phyloP scores from a whole-genome alignment of 2,329 filamentous ascomycete species.

The Exophiala sideris region DNA sequence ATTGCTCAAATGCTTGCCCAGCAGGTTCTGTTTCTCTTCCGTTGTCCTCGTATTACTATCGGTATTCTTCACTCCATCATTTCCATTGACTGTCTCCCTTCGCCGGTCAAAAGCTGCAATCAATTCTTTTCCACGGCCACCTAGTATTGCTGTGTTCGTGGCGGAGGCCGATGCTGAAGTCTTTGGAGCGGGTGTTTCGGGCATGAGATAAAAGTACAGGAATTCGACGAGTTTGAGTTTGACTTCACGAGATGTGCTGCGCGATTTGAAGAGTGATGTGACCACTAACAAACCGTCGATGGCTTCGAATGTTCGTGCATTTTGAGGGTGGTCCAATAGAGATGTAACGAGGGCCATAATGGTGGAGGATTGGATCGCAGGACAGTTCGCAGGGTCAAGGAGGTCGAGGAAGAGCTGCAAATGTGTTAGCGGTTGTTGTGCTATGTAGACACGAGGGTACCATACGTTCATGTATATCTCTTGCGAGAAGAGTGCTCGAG shows the following conservation, averaged over 20 bases:
- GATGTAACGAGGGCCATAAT: constrained; percentile 87
- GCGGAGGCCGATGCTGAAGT: constrained; percentile 37
- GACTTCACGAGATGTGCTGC: constrained; percentile 79
- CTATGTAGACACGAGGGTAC: neutral
- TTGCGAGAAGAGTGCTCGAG: constrained; percentile 78
- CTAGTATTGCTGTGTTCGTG: constrained; percentile 40
- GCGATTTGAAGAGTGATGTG: constrained; percentile 87
- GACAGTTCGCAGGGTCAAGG: constrained; percentile 86
- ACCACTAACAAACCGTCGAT: constrained; percentile 89
- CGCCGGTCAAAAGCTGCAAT: constrained; percentile 51
- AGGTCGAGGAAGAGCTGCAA: constrained; percentile 80
- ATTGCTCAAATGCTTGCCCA: constrained; percentile 74
- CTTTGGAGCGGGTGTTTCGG: constrained; percentile 60
- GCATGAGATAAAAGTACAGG: constrained; percentile 97
- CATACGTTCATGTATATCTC: constrained; percentile 89
- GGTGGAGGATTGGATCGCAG: constrained; percentile 84
- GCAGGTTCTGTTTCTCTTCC: constrained; percentile 75
- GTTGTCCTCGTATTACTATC: constrained; percentile 57
- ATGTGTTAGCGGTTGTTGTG: neutral
- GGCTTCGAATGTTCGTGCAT: constrained; percentile 86
- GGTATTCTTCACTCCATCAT: constrained; percentile 11
- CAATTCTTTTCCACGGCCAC: constrained; percentile 67
- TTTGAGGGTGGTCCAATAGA: constrained; percentile 78
- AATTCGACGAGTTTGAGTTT: constrained; percentile 97
- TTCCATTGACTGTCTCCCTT: constrained; percentile 30